Base-by-base conservation (phyloP, 495 filamentous ascomycete species). In the Pseudomonodictys pantanalensis region DNA sequence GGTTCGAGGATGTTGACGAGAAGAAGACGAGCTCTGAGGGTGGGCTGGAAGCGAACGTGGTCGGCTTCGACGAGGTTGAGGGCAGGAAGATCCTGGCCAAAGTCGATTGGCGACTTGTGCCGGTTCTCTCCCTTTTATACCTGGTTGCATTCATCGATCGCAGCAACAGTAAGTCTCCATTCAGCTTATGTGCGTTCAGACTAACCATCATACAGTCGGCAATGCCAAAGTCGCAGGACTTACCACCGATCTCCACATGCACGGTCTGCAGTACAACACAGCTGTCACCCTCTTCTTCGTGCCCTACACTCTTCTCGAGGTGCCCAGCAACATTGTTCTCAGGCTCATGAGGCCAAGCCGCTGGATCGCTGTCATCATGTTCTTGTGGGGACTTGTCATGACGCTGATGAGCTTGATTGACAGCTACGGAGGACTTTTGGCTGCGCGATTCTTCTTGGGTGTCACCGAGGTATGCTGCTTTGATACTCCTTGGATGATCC, bases 321-420 rank as follows among this genome's bases (percentile, higher is more conserved):
- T 69, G 23, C 68, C 70, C 12, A 56, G 57, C 33, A 72, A 71
- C 47, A 48, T 72, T 30, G 25, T 71, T 0, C 49, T 73, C 23
- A 68, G 60, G 47, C 32, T 59, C 44, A 51, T 67, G 30, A 49
- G 24, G 18, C 60, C 67, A 17, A 57, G 32, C 39, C 44, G 53
- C 7, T 58, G 51, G 57, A 58, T 68, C 15, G 56, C 56, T 0
- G 62, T 72, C 3, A 44, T 68, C 2, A 74, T 67, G 64, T 43
- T 75, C 9, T 58, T 35, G 26, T 69, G 70, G 54, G 73, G 71
- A 3, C 64, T 71, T n/a, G 60, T 66, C 56, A 96, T 95, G 86
- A 83, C 85, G 42, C 52, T 72, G 2, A 69, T 68, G 61, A 60
- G 68, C 22, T 23, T 72, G 1, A 49, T 68, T 9, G 33, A 52